These are phyloP conservation scores for Silybum marianum DNA, from an alignment of 129 eudicot genomes.

Conservation along the genomic window DNA sequence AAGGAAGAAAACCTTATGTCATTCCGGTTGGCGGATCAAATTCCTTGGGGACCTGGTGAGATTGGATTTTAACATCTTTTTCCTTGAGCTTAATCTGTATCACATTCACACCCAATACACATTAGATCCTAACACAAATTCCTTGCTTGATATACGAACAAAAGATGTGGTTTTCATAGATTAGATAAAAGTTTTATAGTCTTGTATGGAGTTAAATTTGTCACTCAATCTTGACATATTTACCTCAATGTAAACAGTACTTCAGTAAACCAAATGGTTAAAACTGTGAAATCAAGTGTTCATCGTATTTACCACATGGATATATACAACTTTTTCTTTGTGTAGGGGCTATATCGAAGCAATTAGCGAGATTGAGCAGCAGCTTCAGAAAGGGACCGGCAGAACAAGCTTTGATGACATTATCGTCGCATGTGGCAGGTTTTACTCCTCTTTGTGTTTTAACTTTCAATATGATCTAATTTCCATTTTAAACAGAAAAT, in stretches of 20 bases:
- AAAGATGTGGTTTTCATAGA: background rate
- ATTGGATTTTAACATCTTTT: background rate
- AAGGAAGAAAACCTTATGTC: conserved; percentile 95
- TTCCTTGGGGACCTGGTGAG: conserved; percentile 96
- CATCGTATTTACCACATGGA: conserved; percentile 1
- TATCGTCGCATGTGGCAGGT: conserved; percentile 95
- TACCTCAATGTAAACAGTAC: background rate
- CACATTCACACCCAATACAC: background rate
- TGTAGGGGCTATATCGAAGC: conserved; percentile 97
- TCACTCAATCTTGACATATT: background rate
- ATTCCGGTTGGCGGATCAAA: conserved; percentile 99
- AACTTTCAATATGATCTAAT: background rate
- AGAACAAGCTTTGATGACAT: conserved; percentile 70
- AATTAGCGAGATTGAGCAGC: conserved; percentile 81
- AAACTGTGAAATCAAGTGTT: conserved; percentile 4
- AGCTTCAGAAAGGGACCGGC: conserved; percentile 40
- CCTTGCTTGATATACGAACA: background rate
- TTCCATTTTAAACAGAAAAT: background rate
- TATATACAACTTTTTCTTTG: conserved; percentile 6
- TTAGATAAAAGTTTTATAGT: background rate
- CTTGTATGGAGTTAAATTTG: background rate
- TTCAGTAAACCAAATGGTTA: conserved; percentile 6
- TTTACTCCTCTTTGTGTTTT: conserved; percentile 17
- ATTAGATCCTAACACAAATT: background rate
- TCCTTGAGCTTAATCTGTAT: background rate